Evolutionary conservation across 2,329 filamentous ascomycete genomes (phyloP).

Genomic region (Remersonia thermophila): DNA sequence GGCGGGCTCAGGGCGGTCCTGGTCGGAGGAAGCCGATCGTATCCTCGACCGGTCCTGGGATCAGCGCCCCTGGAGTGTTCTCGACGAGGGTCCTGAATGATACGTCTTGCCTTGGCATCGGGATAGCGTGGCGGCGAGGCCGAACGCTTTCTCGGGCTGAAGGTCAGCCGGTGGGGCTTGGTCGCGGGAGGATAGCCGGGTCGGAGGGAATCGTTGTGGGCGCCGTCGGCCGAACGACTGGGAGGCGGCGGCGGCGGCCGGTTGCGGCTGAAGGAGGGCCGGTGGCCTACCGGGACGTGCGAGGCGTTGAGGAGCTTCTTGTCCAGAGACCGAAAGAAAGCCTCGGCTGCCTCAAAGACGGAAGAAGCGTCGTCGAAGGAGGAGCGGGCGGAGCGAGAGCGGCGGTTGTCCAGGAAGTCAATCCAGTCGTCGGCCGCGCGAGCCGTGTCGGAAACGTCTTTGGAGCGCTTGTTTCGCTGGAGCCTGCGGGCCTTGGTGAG

Average conservation of each 20-base stretch:
- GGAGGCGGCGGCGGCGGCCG: background rate
- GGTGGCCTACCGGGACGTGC: slow-evolving; percentile 4
- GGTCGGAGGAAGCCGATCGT: too few relatives aligned
- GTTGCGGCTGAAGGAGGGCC: background rate
- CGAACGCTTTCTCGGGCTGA: too few relatives aligned
- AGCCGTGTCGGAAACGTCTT: slow-evolving; percentile 10
- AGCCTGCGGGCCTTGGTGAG: slow-evolving; percentile 12
- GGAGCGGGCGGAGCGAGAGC: background rate
- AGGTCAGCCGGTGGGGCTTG: too few relatives aligned
- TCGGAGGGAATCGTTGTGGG: background rate
- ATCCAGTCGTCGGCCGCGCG: slow-evolving; percentile 15
- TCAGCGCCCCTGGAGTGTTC: too few relatives aligned
- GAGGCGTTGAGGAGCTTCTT: slow-evolving; percentile 11
- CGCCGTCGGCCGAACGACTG: background rate
- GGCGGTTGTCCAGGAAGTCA: slow-evolving; percentile 10
- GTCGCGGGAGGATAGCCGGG: too few relatives aligned
- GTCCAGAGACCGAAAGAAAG: slow-evolving; percentile 8
- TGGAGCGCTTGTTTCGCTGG: slow-evolving; percentile 4
- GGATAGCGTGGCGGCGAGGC: too few relatives aligned
- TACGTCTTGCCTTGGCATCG: too few relatives aligned
- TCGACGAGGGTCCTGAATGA: too few relatives aligned
- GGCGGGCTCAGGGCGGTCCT: too few relatives aligned
- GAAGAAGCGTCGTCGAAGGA: background rate
- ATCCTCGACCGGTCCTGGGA: too few relatives aligned
- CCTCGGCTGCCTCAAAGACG: slow-evolving; percentile 3